Evolutionary conservation across 2,329 filamentous ascomycete genomes (phyloP).

Genomic region (Fusarium citri): DNA sequence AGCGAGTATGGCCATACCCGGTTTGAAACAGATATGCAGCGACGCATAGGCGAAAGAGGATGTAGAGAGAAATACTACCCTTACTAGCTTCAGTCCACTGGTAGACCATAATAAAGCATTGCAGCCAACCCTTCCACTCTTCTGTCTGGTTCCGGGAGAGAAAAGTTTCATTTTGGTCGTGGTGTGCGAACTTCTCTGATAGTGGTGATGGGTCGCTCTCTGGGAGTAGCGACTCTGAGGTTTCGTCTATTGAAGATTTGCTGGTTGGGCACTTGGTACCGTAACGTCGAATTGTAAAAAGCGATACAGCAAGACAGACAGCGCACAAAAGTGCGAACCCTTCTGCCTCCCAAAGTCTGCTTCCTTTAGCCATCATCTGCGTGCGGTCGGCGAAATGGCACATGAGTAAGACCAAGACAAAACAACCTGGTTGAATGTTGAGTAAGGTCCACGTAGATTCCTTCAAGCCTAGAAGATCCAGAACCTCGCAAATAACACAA

Average conservation of each 20-base stretch:
- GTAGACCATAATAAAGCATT: conserved; percentile 63
- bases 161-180: not conserved
- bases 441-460: conserved; percentile 22
- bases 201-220: too few relatives aligned
- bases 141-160: conserved; percentile 59
- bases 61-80: conserved; percentile 57
- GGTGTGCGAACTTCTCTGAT: not conserved
- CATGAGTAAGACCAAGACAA: conserved; percentile 37
- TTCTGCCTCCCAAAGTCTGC: conserved; percentile 17
- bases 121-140: conserved; percentile 76
- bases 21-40: conserved; percentile 72
- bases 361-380: conserved; percentile 44
- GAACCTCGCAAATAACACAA: conserved; percentile 29
- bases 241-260: not conserved
- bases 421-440: conserved; percentile 39
- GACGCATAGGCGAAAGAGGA: conserved; percentile 64
- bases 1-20: conserved; percentile 69
- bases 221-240: not conserved
- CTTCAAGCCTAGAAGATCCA: conserved; percentile 7
- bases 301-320: not conserved
- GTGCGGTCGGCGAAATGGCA: conserved; percentile 47
- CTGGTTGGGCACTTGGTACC: fast-evolving
- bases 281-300: conserved; percentile 26
- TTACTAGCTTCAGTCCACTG: conserved; percentile 65
- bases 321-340: conserved; percentile 26